Base-by-base conservation (phyloP, 2,329 filamentous ascomycete genomes). In the Trichophyton benhamiae region DNA sequence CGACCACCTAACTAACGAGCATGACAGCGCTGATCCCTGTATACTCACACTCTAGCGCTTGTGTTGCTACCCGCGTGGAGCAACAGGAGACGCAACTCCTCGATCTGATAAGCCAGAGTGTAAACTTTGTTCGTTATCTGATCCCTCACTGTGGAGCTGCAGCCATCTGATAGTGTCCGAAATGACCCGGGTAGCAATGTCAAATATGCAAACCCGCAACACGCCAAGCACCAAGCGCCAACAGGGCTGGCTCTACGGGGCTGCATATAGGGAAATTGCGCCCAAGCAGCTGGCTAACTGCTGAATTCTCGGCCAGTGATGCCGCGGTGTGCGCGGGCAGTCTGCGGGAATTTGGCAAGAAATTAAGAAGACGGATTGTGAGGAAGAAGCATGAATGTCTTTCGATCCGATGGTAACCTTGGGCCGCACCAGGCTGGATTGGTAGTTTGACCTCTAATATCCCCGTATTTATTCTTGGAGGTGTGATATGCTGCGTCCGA, bases 21-120 rank as follows among this genome's bases (percentile, higher is more conserved):
- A 55, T 55, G 49, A 55, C 49, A n/a, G 15, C n/a, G 27, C 49
- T 13, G 49, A 55, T 55, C 49, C 49, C 49, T 55, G 49, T 27
- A 17, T 20, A 15, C 49, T 33, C 49, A 17, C 27, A 27, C 49
- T 27, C 44, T 49, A 49, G 22, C 17, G 46, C 11, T 22, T 38
- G 6, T 17, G 49, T 55, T 30, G 9, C 49, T 17, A 11, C 30
- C 33, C 27, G 49, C 27, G 30, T 55, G 25, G 27, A 55, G 27
- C 27, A 55, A 36, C 8, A 17, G 13, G 30, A 55, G 22, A n/a
- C n/a, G 49, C 49, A 36, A 9, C 49, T 55, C 13, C 27, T 55
- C 49, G 15, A 55, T 55, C 27, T 33, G 49, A 55, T 55, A 55
- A 55, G 49, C 49, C 49, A 27, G 33, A 33, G 27, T 36, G 49